phyloP scores from a whole-genome alignment of 345 rosid species.

The Erodium maritimum region DNA sequence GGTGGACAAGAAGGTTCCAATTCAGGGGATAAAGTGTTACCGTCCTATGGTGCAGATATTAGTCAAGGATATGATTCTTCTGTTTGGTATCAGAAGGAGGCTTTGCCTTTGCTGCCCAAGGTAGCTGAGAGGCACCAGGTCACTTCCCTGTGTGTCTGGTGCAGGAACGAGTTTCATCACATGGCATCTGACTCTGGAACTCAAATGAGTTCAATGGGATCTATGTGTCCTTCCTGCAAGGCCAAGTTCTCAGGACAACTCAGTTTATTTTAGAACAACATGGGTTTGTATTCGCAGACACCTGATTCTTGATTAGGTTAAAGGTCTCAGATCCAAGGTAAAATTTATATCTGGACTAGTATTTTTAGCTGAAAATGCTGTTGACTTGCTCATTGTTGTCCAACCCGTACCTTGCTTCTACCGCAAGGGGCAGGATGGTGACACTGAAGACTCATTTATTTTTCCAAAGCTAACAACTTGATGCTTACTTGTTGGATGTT shows the following conservation, averaged over 20 bases:
- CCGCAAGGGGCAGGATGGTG: no score
- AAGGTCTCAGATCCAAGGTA: not conserved
- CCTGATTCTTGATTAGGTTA: not conserved
- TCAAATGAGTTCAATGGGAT: constrained; percentile 17
- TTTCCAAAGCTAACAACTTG: no score
- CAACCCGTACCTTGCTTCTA: not conserved
- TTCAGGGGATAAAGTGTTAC: constrained; percentile 14
- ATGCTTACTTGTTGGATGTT: no score
- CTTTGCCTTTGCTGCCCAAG: constrained; percentile 34
- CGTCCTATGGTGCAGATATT: constrained; percentile 21
- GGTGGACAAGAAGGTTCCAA: constrained; percentile 18
- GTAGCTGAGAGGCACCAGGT: constrained; percentile 19
- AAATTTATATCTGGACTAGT: no score
- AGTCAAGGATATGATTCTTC: constrained; percentile 23
- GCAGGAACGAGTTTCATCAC: constrained; percentile 27
- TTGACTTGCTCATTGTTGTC: not conserved
- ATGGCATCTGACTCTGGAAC: constrained; percentile 16
- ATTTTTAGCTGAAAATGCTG: not conserved
- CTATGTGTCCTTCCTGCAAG: constrained; percentile 33
- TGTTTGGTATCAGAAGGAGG: constrained; percentile 34
- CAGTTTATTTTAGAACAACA: constrained; percentile 13
- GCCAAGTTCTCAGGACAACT: constrained; percentile 25
- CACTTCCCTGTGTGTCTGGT: constrained; percentile 26
- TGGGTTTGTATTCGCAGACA: not conserved
- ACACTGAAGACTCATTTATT: no score